Evolutionary conservation across 192 early-diverging fungal species (phyloP), one percentile per base, ranked within the genome.

Genomic region (Coemansia sp.): DNA sequence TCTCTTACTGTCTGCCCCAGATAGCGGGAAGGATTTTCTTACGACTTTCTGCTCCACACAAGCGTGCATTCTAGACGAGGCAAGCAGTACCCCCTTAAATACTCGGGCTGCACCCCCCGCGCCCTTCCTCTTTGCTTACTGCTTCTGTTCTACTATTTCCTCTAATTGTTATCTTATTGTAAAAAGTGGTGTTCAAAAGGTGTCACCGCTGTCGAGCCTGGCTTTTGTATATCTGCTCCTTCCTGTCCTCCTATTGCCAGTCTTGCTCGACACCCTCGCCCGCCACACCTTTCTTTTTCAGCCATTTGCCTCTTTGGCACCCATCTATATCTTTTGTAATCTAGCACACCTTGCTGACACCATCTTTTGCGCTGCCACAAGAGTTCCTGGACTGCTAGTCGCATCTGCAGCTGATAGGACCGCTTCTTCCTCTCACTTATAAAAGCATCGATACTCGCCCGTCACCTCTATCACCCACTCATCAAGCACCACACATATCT

Each of bases 311-410:
- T 1, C 31, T 31, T 31, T 31, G 1, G 31, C 4, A 31, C 31
- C 31, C 31, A n/a, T 25, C 53, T 5, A 25, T 36, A 50, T 18
- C 52, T 61, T 64, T 12, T 64, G 61, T 70, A 70, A 37, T 70
- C 28, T 70, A 69, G 23, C 25, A 1, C 41, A 41, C 41, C 28
- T 43, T 62, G 36, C 25, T 39, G 36, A 31, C 58, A 60, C 58
- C 58, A 38, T 1, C 58, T 38, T 35, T 39, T 60, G 58, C 39
- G 36, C 37, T 36, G 37, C 31, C 31, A 31, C 57, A 33, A 59
- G 31, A 3, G 41, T 26, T 45, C 41, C 60, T 31, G 60, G 26
- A 45, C 59, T 25, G 48, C 48, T 52, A 26, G 59, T 38, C 13
- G 6, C 42, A 61, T 61, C 39, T 43, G 38, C 38, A 42, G 59